Conservation (phyloP, 176 grass and related monocot genomes). For the Metroxylon sagu region DNA sequence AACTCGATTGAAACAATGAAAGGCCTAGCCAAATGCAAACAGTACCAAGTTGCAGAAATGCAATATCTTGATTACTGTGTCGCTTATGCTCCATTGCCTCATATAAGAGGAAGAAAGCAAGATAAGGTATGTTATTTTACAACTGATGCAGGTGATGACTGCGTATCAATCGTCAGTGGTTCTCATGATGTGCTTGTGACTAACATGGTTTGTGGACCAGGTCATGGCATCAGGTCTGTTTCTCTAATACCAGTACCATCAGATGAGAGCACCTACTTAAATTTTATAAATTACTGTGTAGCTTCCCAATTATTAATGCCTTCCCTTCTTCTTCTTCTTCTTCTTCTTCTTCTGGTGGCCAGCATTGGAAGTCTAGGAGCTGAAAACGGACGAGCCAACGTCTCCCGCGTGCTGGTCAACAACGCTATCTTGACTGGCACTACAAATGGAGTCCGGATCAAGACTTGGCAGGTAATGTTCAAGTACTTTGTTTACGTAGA, state of each 20-base stretch:
- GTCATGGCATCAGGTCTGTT: constrained; percentile 31
- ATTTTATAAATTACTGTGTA: too few species aligned
- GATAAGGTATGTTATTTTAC: too few species aligned
- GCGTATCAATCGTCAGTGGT: constrained; percentile 73
- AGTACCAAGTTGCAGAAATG: too few species aligned
- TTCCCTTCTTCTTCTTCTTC: neutral
- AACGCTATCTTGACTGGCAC: constrained; percentile 46
- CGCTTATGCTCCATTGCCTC: too few species aligned
- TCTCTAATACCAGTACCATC: neutral
- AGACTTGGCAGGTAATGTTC: constrained; percentile 80
- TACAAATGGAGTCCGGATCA: constrained; percentile 80
- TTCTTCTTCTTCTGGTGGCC: constrained; percentile 9
- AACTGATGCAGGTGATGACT: constrained; percentile 59
- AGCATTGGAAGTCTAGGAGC: constrained; percentile 81
- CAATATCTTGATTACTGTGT: too few species aligned
- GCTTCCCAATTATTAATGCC: too few species aligned
- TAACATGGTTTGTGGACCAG: constrained; percentile 61
- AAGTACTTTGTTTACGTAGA: constrained; percentile 10
- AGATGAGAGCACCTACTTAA: neutral
- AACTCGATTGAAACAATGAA: too few species aligned
- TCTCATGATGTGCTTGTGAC: constrained; percentile 34
- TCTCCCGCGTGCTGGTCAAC: constrained; percentile 72
- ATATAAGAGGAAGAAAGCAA: too few species aligned
- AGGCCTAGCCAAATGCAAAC: too few species aligned
- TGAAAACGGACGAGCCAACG: constrained; percentile 34